phyloP scores from a whole-genome alignment of 1,139 yeast species.

The Nakaseomyces sp. region DNA sequence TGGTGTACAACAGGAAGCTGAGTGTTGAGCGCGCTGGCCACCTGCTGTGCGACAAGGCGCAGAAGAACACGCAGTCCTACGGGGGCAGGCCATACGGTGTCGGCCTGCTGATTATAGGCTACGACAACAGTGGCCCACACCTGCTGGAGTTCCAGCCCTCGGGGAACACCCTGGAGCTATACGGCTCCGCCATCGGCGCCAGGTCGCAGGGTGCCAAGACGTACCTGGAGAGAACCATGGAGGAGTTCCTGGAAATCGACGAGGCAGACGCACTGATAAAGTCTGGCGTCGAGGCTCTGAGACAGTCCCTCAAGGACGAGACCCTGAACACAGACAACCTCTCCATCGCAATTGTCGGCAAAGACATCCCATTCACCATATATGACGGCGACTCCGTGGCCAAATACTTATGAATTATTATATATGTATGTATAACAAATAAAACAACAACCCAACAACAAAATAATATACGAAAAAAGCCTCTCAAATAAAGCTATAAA shows the following conservation, averaged over 20 bases:
- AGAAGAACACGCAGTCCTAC: slow-evolving; percentile 88
- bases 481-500: too few relatives aligned
- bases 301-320: slow-evolving; percentile 93
- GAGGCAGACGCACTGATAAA: slow-evolving; percentile 64
- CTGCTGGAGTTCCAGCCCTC: slow-evolving; percentile 92
- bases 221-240: slow-evolving; percentile 78
- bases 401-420: slow-evolving; percentile 39
- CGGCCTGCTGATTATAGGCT: slow-evolving; percentile 84
- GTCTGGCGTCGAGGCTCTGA: slow-evolving; percentile 82
- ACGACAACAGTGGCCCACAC: slow-evolving; percentile 91
- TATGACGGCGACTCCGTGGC: slow-evolving; percentile 84
- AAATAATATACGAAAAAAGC: too few relatives aligned
- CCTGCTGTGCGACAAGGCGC: slow-evolving; percentile 92
- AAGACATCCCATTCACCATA: slow-evolving; percentile 60
- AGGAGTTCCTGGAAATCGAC: slow-evolving; percentile 50
- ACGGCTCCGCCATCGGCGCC: slow-evolving; percentile 95
- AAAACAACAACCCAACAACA: too few relatives aligned
- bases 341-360: slow-evolving; percentile 84
- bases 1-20: slow-evolving; percentile 83
- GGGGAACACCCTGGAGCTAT: slow-evolving; percentile 85
- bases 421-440: too few relatives aligned
- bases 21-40: slow-evolving; percentile 77
- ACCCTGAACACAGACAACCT: slow-evolving; percentile 80
- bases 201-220: slow-evolving; percentile 98
- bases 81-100: slow-evolving; percentile 98